Evolutionary conservation across 2,329 filamentous ascomycete genomes (phyloP).

Genomic region (Phoma sp.): DNA sequence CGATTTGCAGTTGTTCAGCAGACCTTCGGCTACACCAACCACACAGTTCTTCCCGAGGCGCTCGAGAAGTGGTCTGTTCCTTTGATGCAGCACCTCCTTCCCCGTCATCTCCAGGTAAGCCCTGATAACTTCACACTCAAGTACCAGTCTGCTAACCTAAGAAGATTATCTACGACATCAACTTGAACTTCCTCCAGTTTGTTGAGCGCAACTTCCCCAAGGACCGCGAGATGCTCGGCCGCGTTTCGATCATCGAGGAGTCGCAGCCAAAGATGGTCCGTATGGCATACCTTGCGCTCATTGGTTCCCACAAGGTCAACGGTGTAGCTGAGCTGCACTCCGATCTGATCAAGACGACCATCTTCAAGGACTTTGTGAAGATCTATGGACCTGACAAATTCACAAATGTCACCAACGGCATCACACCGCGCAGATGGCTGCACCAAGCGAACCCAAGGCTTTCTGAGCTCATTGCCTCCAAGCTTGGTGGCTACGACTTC

Average conservation of each 20-base stretch:
- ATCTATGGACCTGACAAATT: constrained; percentile 98
- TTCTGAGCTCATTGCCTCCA: constrained; percentile 90
- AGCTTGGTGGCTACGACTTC: constrained; percentile 82
- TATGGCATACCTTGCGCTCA: constrained; percentile 94
- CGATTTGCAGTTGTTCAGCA: constrained; percentile 54
- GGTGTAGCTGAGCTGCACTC: constrained; percentile 97
- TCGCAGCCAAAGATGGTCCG: constrained; percentile 96
- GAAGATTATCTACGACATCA: constrained; percentile 96
- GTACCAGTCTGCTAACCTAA: constrained; percentile 21
- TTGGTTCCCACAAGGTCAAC: constrained; percentile 99
- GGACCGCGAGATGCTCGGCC: constrained; percentile 81
- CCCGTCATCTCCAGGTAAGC: constrained; percentile 78
- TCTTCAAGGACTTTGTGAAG: constrained; percentile 97
- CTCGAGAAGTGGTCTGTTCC: constrained; percentile 98
- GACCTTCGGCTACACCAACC: constrained; percentile 95
- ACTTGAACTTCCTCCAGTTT: constrained; percentile 87
- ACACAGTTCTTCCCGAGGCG: constrained; percentile 95
- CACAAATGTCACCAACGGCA: constrained; percentile 97
- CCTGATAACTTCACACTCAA: background rate
- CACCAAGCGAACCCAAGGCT: constrained; percentile 96
- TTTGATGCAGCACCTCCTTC: constrained; percentile 88
- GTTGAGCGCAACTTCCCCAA: constrained; percentile 92
- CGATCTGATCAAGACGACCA: constrained; percentile 97
- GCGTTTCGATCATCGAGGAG: constrained; percentile 98
- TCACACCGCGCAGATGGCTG: constrained; percentile 94